Base-by-base conservation (phyloP, 2,329 filamentous ascomycete genomes). In the Ophiocordyceps camponoti-leonardi region DNA sequence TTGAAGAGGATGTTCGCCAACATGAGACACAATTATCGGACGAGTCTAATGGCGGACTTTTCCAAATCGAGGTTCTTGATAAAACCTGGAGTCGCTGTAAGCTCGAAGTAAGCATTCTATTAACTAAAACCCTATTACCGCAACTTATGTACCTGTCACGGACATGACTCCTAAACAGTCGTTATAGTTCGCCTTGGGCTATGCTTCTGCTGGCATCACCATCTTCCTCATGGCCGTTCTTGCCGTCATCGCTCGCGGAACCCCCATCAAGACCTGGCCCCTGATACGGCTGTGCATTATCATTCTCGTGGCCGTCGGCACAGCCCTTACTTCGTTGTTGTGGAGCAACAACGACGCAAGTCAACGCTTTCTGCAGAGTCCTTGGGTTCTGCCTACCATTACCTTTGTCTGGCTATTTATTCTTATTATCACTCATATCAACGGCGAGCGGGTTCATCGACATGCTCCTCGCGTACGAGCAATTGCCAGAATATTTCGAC, bases 321-420 rank as follows among this genome's bases (percentile, higher is more conserved):
- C 57, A 41, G 54, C 53, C 44, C 50, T 60, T 10, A 45, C 59
- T 11, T 51, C 53, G 22, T 19, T 54, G 7, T 45, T 63, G 16
- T 57, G 49, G 39, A 56, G 50, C 33, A 49, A 50, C 23, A 18
- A 28, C 2, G 46, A 51, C 6, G 18, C 43, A 11, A 40, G 48
- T 11, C 14, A 19, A 0, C 43, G 45, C 5, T 64, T 54, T 43
- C 51, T 61, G 26, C 33, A 30, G 11, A 57, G 52, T 11, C 45
- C 55, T 10, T 62, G 58, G 61, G 54, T 61, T n/a, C 45, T 63
- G 14, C 60, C 60, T 10, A 54, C 54, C 4, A 57, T 64, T 30
- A 57, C 54, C 11, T 47, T 63, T 30, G 51, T 67, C 31, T 63
- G 57, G 58, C 46, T 59, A 19, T 3, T 53, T 23, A 53, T 62